Evolutionary conservation across 1,284 basidiomycete species (phyloP).

Genomic region (Neolentinus lepideus): DNA sequence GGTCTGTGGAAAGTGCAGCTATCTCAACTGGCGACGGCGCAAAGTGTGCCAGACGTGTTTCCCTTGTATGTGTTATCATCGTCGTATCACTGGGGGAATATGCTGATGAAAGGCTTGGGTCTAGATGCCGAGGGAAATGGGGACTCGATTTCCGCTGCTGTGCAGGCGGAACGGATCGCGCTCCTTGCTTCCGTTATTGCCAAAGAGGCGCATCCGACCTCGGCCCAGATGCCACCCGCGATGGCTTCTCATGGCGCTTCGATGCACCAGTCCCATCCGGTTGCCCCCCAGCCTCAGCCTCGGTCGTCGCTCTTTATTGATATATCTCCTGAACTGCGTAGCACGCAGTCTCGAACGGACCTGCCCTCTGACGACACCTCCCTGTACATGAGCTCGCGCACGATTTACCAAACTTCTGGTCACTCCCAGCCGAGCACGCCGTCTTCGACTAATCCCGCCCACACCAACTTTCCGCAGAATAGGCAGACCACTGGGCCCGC

Average conservation of each 20-base stretch:
- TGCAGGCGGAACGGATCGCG: conserved; percentile 77
- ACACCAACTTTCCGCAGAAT: not conserved
- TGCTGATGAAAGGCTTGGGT: conserved; percentile 5
- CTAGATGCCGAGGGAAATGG: conserved; percentile 78
- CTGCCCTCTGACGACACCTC: conserved; percentile 20
- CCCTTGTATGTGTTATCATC: conserved; percentile 49
- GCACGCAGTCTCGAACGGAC: conserved; percentile 42
- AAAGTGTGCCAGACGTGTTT: conserved; percentile 87
- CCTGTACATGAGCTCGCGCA: conserved; percentile 34
- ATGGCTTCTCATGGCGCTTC: conserved; percentile 9
- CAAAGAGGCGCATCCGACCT: conserved; percentile 34
- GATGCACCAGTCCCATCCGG: conserved; percentile 5
- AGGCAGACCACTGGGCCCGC: not conserved
- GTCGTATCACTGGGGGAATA: conserved; percentile 6
- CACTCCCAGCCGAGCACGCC: conserved; percentile 17
- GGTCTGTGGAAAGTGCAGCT: conserved; percentile 79
- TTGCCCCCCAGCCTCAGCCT: conserved; percentile 25
- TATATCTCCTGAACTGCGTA: conserved; percentile 24
- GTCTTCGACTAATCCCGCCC: conserved; percentile 11
- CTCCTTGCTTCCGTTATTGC: conserved; percentile 62
- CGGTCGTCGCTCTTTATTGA: conserved; percentile 24
- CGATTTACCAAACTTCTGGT: conserved; percentile 63
- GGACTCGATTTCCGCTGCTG: conserved; percentile 72
- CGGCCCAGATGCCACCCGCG: conserved; percentile 8
- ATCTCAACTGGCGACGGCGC: conserved; percentile 79